phyloP scores from a whole-genome alignment of 2,329 filamentous ascomycete genomes.

The Monosporascus sp. region DNA sequence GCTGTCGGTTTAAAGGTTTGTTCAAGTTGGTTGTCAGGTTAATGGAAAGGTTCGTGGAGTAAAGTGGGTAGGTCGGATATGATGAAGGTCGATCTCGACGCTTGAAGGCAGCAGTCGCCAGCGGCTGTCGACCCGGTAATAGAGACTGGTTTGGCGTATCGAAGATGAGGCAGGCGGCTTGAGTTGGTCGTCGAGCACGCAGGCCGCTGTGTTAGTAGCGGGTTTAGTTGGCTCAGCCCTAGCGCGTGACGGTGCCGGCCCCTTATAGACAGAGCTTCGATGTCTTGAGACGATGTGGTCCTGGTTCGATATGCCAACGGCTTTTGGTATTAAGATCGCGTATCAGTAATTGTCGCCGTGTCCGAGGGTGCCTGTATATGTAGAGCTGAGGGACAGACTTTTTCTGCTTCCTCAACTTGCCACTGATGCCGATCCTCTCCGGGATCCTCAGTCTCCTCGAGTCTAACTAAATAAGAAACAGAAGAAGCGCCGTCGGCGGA shows the following conservation, averaged over 20 bases:
- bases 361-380: background rate
- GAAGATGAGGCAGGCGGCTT: background rate
- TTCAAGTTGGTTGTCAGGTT: background rate
- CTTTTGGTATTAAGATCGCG: too few relatives aligned
- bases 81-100: background rate
- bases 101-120: constrained; percentile 8
- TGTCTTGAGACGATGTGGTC: too few relatives aligned
- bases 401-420: background rate
- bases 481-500: too few relatives aligned
- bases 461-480: too few relatives aligned
- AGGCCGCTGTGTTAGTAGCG: background rate
- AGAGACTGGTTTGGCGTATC: background rate
- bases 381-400: too few relatives aligned
- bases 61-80: background rate
- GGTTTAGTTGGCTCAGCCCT: background rate
- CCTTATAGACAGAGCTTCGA: background rate
- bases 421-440: background rate
- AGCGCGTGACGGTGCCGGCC: background rate
- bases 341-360: background rate
- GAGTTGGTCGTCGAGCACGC: too few relatives aligned
- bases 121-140: constrained; percentile 9
- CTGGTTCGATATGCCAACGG: too few relatives aligned
- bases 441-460: background rate
- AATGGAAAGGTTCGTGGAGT: background rate
- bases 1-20: background rate